Base-by-base conservation (phyloP, 225 moss, liverwort and hornwort species). In the Polytrichum commune region DNA sequence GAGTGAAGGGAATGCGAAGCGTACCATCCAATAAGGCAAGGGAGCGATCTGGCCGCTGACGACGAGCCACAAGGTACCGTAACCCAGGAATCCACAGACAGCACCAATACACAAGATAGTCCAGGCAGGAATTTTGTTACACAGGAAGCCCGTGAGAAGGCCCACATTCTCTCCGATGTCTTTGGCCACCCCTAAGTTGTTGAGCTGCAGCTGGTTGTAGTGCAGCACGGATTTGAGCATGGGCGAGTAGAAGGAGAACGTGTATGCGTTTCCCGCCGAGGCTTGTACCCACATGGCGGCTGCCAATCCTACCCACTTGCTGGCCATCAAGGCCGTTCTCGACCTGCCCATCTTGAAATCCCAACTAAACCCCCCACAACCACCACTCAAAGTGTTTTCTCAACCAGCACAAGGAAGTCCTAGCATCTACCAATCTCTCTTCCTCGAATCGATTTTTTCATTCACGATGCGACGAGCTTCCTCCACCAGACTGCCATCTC, bases 261-360 rank as follows among this genome's bases (percentile, higher is more conserved):
- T 82, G 80, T 86, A 89, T 0, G 87, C 82, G 32, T 86, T 89
- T 30, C 89, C 89, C 6, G 79, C 89, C 57, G 86, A 83, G 2
- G 87, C 86, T 72, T 89, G 87, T 72, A 89, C 87, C 89, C 89
- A 89, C 8, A 89, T 89, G 62, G 81, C 89, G 4, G 89, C 83
- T 55, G 81, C 61, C 5, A 89, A 76, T 33, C 89, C 89, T 72
- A 80, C 71, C 89, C 89, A 89, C 76, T 82, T 89, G 29, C 73
- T 86, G 71, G 68, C 81, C 74, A 27, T 60, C 62, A 81, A 64
- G 55, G 85, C 82, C 57, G 82, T 77, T 33, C 76, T 63, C 73
- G 73, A 74, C 54, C 75, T 77, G 74, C 79, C 81, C 80, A 86
- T 85, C 65, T 65, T 71, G 29, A 23, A 28, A 7, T 33, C 19